A percentile compares a stretch with the other conserved stretches of the same genome.
phyloP scores from a whole-genome alignment of 129 eudicot genomes.

The Chrysanthemum lavandulifolium region DNA sequence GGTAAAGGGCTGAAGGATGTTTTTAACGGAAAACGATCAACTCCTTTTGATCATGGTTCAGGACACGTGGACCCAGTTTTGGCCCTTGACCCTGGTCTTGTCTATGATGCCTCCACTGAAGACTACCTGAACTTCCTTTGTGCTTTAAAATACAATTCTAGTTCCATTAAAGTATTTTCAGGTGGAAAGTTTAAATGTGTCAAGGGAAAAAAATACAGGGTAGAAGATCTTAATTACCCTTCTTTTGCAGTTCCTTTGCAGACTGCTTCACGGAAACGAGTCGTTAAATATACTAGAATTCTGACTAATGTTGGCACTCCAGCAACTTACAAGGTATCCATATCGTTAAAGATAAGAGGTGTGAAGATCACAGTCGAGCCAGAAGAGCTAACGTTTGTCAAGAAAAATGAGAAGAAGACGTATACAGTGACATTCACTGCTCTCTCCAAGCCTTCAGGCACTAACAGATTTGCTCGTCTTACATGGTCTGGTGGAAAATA shows the following conservation, averaged over 20 bases:
- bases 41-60: constrained; percentile 28
- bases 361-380: constrained; percentile 64
- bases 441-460: constrained; percentile 55
- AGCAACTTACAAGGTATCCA: constrained; percentile 54
- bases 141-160: constrained; percentile 39
- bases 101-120: constrained; percentile 15
- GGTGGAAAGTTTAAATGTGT: constrained; percentile 34
- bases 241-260: constrained; percentile 32
- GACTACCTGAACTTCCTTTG: constrained; percentile 35
- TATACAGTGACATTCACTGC: constrained; percentile 65
- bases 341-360: constrained; percentile 31
- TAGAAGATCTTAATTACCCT: constrained; percentile 32
- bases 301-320: constrained; percentile 70
- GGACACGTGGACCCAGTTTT: constrained; percentile 37
- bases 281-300: constrained; percentile 56
- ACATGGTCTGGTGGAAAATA: constrained; percentile 61
- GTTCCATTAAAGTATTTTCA: neutral
- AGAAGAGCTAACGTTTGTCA: constrained; percentile 41
- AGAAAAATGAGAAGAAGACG: constrained; percentile 44
- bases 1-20: constrained; percentile 43
- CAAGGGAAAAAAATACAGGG: constrained; percentile 28
- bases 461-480: constrained; percentile 44
- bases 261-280: constrained; percentile 1
- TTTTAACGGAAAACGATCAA: constrained; percentile 52
- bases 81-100: constrained; percentile 33